Base-by-base conservation (phyloP, 805 yeast species). In the Candida succiphila region DNA sequence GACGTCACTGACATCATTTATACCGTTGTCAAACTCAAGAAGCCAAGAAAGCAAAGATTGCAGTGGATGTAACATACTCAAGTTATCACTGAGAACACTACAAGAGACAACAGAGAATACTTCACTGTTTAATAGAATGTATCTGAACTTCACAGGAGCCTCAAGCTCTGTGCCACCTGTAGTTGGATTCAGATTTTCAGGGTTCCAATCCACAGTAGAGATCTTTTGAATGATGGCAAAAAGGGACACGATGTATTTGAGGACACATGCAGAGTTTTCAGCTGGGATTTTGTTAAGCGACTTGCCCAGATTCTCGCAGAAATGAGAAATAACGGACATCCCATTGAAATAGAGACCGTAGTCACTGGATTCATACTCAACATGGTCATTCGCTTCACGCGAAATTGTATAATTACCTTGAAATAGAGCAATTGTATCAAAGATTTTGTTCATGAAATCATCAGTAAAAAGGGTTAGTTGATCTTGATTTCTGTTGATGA, bases 341-440 rank as follows among this genome's bases (percentile, higher is more conserved):
- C 80, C 74, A 40, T 79, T 80, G 51, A 80, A 80, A 46, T 68
- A 79, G 2, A 75, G 69, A 1, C 79, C 70, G 65, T 88, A 92
- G 33, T 84, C 89, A 22, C 83, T 84, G 29, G 77, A 78, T 50
- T 89, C 98, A 51, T 82, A 92, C 50, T 88, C 96, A 8, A 89
- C 87, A 53, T 89, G 98, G 38, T 74, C 78, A 5, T 69, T 64
- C 4, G 75, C 73, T 48, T 86, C 95, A 38, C 97, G 66, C 39
- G 66, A 70, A 45, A 85, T 59, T 0, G 82, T 77, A 1, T 92
- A 83, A 30, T 75, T 67, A 3, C 95, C 88, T 53, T 86, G 92
- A 45, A 86, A 82, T 22, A 85, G 56, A 2, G 72, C 58, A 21
- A 83, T 45, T 8, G 85, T 64, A 41, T 81, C 85, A 29, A 83